Base-by-base conservation (phyloP, 106 monocot species). In the Dioscorea zingiberensis region DNA sequence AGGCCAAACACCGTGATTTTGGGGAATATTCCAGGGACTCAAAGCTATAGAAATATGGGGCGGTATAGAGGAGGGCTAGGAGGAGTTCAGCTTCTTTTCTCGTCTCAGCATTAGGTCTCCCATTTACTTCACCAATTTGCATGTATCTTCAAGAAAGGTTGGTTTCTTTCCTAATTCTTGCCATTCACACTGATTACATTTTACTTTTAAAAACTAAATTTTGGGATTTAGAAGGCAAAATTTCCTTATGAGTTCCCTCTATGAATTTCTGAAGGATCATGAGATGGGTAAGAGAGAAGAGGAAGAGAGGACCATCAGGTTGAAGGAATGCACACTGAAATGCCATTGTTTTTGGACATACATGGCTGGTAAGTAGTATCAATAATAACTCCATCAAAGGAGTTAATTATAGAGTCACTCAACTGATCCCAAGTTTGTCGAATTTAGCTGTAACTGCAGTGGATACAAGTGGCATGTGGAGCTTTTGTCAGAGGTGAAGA, bases 111-210 rank as follows among this genome's bases (percentile, higher is more conserved):
- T 88, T 16, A 81, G 81, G 64, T 78, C 84, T 21, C 76, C 88
- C 10, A 81, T 88, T 47, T 80, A 73, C 55, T 85, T 85, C n/a
- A 73, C 80, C 51, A 80, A 85, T 56, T n/a, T 81, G 71, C 21
- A 81, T 71, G 67, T 85, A 85, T 27, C 77, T 85, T 25, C 81
- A 78, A 71, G 85, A 85, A 65, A 78, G 84, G 84, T 84, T 13
- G 21, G 68, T 7, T 46, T 26, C 5, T 16, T 24, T 22, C 13
- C 23, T 22, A 13, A 5, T 47, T 47, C n/a, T n/a, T n/a, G n/a
- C n/a, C n/a, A n/a, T n/a, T n/a, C n/a, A n/a, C n/a, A n/a, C n/a
- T n/a, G n/a, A n/a, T n/a, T n/a, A n/a, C n/a, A n/a, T n/a, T n/a
- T n/a, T n/a, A n/a, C n/a, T n/a, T n/a, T n/a, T n/a, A n/a, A n/a